Evolutionary conservation across 306 rosid species (phyloP).

Genomic region (Castanopsis chinensis): DNA sequence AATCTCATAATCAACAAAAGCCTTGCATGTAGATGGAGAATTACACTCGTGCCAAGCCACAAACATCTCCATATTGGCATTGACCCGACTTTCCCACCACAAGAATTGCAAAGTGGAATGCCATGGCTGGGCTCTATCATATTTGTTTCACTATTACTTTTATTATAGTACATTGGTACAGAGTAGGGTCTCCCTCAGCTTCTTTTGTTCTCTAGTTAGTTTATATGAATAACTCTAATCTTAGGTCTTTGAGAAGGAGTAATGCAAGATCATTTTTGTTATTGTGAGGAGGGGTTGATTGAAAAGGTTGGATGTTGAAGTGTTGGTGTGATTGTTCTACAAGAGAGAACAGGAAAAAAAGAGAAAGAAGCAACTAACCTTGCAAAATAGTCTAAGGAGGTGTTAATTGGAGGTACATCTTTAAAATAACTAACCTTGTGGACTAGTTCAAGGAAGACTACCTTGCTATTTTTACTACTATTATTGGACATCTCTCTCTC

Average conservation of each 20-base stretch:
- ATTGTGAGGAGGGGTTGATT: conserved; percentile 28
- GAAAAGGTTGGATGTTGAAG: conserved; percentile 63
- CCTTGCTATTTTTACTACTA: neutral
- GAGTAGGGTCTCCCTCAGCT: conserved; percentile 8
- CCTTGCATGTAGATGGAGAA: conserved; percentile 64
- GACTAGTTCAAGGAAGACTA: neutral
- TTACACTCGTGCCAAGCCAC: conserved; percentile 84
- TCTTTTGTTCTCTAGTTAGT: neutral
- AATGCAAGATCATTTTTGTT: conserved; percentile 28
- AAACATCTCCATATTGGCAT: conserved; percentile 37
- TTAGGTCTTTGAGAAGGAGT: conserved; percentile 11
- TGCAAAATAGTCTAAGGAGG: conserved; percentile 44
- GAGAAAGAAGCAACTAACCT: neutral
- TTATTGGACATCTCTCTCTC: too few species aligned
- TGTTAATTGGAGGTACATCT: conserved; percentile 63
- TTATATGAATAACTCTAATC: neutral
- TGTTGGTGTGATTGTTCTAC: conserved; percentile 61
- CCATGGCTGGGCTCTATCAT: conserved; percentile 71
- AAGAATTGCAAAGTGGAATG: conserved; percentile 61
- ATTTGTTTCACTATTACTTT: conserved; percentile 20
- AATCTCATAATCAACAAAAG: conserved; percentile 68
- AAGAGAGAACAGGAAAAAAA: neutral
- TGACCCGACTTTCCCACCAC: conserved; percentile 65
- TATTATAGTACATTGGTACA: neutral
- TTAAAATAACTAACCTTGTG: conserved; percentile 41